Base-by-base conservation (phyloP, 139 green algal genomes). In the Dunaliella primolecta region DNA sequence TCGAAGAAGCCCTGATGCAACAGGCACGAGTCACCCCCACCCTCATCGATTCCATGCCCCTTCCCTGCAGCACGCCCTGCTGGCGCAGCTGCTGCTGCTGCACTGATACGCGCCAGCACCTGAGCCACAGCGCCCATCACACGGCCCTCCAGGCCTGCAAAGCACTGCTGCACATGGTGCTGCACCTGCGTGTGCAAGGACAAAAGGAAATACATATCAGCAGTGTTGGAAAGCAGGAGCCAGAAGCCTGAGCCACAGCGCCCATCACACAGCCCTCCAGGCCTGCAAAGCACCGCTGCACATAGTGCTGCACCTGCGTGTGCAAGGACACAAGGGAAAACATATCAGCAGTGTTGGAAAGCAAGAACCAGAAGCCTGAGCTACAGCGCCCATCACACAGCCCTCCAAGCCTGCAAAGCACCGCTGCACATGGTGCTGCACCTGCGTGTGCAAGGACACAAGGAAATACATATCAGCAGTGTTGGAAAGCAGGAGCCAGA, bases 151-250 rank as follows among this genome's bases (percentile, higher is more conserved):
- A 94, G 70, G 0, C 86, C 83, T 1, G 75, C 56, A 35, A 95
- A 93, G 86, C 88, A 91, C 2, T 86, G 81, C 1, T 86, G 84
- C 29, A 94, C 84, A 84, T 95, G 92, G 79, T 92, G 86, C 81
- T 87, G 80, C 78, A 95, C 46, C 46, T 64, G 46, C 15, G 46
- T 64, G 46, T 64, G 46, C n/a, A n/a, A n/a, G n/a, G n/a, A n/a
- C n/a, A n/a, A n/a, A n/a, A n/a, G n/a, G n/a, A n/a, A n/a, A n/a
- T n/a, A n/a, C n/a, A n/a, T n/a, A n/a, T n/a, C n/a, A n/a, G n/a
- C n/a, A n/a, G n/a, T n/a, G n/a, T n/a, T n/a, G n/a, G n/a, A n/a
- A n/a, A n/a, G n/a, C n/a, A n/a, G n/a, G n/a, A n/a, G n/a, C n/a
- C n/a, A n/a, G n/a, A n/a, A n/a, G n/a, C 27, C 80, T 75, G 32